These are phyloP conservation scores for Hypoxylon sp. DNA, from an alignment of 2,329 filamentous ascomycete species.

Conservation along the genomic window DNA sequence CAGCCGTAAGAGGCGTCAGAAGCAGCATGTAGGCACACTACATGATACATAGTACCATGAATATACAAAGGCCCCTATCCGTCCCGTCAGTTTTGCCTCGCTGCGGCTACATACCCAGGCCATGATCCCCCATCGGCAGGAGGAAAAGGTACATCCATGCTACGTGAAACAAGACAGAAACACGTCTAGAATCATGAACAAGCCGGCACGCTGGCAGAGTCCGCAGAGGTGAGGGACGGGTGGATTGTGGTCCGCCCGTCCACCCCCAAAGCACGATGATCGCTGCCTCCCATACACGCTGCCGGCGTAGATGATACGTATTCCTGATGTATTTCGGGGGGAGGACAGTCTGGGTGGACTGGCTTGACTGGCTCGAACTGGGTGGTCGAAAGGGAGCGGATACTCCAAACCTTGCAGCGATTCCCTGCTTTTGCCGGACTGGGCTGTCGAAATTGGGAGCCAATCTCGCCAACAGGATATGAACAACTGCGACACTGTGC, in stretches of 20 bases:
- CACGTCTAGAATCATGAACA: slow-evolving; percentile 30
- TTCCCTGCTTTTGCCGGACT: slow-evolving; percentile 39
- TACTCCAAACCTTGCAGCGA: slow-evolving; percentile 32
- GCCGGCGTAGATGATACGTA: slow-evolving; percentile 9
- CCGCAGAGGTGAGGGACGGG: slow-evolving; percentile 27
- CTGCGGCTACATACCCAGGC: no score
- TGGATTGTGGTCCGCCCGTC: slow-evolving; percentile 5
- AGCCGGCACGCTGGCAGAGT: no score
- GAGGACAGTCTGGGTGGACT: no score
- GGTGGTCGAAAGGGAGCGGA: slow-evolving; percentile 15
- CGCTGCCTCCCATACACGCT: slow-evolving; percentile 4
- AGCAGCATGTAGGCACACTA: slow-evolving; percentile 22
- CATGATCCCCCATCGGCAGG: no score
- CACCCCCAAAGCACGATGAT: slow-evolving; percentile 6
- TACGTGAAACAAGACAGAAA: slow-evolving; percentile 34
- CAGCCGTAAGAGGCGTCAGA: background rate
- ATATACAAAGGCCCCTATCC: no score
- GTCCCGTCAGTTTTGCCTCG: slow-evolving; percentile 26
- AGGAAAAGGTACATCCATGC: no score
- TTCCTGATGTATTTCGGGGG: slow-evolving; percentile 13
- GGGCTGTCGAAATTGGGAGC: slow-evolving; percentile 30
- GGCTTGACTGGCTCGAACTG: no score
- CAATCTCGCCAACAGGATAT: slow-evolving; percentile 44
- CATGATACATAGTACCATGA: slow-evolving; percentile 6
- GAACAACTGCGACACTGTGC: slow-evolving; percentile 37